Percentiles rank a stretch among this genome's conserved stretches.
Conservation (phyloP, 345 rosid species). For the Excoecaria cochinchinensis region DNA sequence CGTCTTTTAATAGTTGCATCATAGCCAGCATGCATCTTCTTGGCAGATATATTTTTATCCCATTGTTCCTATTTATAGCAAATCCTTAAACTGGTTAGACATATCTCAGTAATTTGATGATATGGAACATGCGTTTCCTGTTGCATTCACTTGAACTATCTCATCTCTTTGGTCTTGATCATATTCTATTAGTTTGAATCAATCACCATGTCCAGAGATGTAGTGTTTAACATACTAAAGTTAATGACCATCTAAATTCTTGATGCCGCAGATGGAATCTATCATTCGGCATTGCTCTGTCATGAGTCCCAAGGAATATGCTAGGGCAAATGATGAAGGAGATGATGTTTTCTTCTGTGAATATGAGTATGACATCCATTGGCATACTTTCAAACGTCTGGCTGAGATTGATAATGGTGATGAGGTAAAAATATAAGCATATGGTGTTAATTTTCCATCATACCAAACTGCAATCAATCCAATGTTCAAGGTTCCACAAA, state of each 20-base stretch:
- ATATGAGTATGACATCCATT: constrained; percentile 82
- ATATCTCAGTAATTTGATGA: background rate
- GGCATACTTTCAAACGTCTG: constrained; percentile 88
- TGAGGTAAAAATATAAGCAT: constrained; percentile 38
- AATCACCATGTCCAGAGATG: constrained; percentile 11
- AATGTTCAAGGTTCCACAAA: background rate
- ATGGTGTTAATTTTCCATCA: background rate
- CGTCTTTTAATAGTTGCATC: background rate
- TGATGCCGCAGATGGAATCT: constrained; percentile 65
- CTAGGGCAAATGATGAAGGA: constrained; percentile 65
- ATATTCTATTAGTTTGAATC: background rate
- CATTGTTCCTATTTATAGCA: background rate
- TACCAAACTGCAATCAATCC: constrained; percentile 2
- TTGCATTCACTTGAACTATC: background rate
- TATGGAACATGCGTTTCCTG: background rate
- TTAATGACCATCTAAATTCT: constrained; percentile 1
- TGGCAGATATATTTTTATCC: background rate
- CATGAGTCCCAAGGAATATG: constrained; percentile 66
- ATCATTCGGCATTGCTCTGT: constrained; percentile 78
- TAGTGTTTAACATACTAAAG: background rate
- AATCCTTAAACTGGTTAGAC: background rate
- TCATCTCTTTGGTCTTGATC: background rate
- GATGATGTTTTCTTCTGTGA: constrained; percentile 91
- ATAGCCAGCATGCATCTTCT: background rate
- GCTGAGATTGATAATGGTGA: constrained; percentile 62